phyloP scores from a whole-genome alignment of 169 alveolate species.

The Cryptosporidium xiaoi region DNA sequence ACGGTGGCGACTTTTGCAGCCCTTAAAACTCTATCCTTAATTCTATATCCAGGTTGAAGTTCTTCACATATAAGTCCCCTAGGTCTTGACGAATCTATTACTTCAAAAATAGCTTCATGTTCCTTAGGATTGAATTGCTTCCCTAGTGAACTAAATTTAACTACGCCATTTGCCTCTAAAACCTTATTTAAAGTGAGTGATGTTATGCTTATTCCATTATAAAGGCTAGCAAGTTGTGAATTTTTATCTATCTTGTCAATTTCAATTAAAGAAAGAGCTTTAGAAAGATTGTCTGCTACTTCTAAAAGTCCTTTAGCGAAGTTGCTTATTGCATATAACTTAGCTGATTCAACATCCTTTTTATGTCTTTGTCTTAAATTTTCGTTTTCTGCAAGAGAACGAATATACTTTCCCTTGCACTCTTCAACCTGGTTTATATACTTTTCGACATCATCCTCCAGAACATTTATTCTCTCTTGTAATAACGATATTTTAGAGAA shows the following conservation, averaged over 20 bases:
- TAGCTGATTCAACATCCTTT: constrained; percentile 78
- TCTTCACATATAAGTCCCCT: constrained; percentile 81
- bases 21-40: constrained; percentile 84
- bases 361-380: constrained; percentile 73
- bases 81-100: constrained; percentile 79
- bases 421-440: constrained; percentile 41
- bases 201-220: constrained; percentile 83
- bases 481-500: constrained; percentile 3
- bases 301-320: constrained; percentile 87
- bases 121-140: constrained; percentile 85
- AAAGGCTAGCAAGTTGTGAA: constrained; percentile 74
- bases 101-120: constrained; percentile 85
- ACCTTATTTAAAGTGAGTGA: constrained; percentile 76
- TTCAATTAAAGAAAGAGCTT: constrained; percentile 80
- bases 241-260: constrained; percentile 62
- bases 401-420: constrained; percentile 56
- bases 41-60: constrained; percentile 83
- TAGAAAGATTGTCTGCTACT: constrained; percentile 83
- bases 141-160: constrained; percentile 80
- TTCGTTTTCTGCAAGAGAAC: constrained; percentile 76
- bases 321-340: constrained; percentile 82
- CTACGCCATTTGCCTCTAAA: constrained; percentile 79
- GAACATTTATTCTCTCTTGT: constrained; percentile 47
- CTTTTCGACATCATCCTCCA: constrained; percentile 37
- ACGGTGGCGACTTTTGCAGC: constrained; percentile 86